These are phyloP conservation scores for Plasmodiophora brassicae DNA, from an alignment of 208 protist genomes.

Conservation along the genomic window DNA sequence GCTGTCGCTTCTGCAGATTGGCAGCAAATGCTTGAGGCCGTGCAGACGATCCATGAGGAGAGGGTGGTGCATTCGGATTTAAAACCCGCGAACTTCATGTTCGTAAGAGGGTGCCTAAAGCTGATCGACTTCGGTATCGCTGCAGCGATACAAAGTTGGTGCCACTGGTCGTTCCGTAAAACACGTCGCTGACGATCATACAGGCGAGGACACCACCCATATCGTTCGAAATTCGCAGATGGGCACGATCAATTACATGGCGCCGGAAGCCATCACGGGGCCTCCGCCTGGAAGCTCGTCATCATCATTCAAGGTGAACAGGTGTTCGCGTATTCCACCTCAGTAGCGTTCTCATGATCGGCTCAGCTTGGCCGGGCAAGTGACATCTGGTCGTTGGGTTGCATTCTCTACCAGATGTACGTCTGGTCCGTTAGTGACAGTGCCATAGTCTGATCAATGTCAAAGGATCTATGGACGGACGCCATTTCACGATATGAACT, in stretches of 20 bases:
- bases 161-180: not conserved
- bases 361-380: slow-evolving; percentile 45
- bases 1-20: slow-evolving; percentile 33
- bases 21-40: slow-evolving; percentile 56
- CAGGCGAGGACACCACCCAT: slow-evolving; percentile 54
- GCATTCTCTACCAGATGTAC: slow-evolving; percentile 63
- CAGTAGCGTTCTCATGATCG: not conserved
- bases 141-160: slow-evolving; percentile 35
- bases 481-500: slow-evolving; percentile 33
- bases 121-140: slow-evolving; percentile 65
- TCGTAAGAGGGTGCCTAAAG: slow-evolving; percentile 62
- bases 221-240: slow-evolving; percentile 51
- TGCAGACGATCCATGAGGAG: slow-evolving; percentile 58
- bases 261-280: slow-evolving; percentile 58
- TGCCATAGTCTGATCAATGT: not conserved
- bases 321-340: not conserved
- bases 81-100: slow-evolving; percentile 68
- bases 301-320: not conserved
- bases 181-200: not conserved
- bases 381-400: slow-evolving; percentile 64
- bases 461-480: not conserved
- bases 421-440: not conserved
- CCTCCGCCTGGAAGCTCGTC: not conserved
- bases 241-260: slow-evolving; percentile 68
- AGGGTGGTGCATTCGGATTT: slow-evolving; percentile 60